Base-by-base conservation (phyloP, 1,284 basidiomycete species). In the Leccinum pachyderme region DNA sequence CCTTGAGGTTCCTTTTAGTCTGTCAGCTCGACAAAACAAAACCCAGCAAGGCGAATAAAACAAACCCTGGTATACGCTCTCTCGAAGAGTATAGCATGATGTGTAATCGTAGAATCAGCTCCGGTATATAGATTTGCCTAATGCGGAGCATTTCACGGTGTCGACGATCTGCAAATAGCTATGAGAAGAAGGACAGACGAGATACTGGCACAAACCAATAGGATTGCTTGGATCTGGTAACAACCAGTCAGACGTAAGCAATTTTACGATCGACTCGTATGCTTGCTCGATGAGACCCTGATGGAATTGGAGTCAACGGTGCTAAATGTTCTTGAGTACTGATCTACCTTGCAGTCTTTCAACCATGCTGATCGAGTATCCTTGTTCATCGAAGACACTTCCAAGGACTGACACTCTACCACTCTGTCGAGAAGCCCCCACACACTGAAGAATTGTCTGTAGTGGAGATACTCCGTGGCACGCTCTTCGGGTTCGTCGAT, bases 111-210 rank as follows among this genome's bases (percentile, higher is more conserved):
- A 98, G 79, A 60, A 98, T 84, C 37, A 98, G 80, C 68, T 98
- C 94, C 0, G 95, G 96, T 18, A 98, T 79, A 72, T 91, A 96
- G 35, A 95, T 87, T 63, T 93, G 87, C 31, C 95, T 83, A 55
- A 98, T 91, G 24, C 89, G 82, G 3, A 80, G 74, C 49, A 97
- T 81, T 62, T 97, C 93, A 27, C 76, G 76, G 22, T 77, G 74
- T 12, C 91, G 78, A 11, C 79, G 80, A 51, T 87, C 81, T 47
- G 75, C 83, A 81, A 48, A 7, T 41, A 6, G 33, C 18, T 8
- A 39, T 59, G 28, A 64, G 37, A 47, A 49, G 18, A 5, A 47
- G 32, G 9, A 32, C 47, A 2, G 7, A 11, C 35, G 25, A 54
- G 48, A 3, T 1, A 18, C 29, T 31, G 49, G 47, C 33, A 69